Evolutionary conservation across 768 basidiomycete genomes (phyloP).

Genomic region (Leucosporidium creatinivorum): DNA sequence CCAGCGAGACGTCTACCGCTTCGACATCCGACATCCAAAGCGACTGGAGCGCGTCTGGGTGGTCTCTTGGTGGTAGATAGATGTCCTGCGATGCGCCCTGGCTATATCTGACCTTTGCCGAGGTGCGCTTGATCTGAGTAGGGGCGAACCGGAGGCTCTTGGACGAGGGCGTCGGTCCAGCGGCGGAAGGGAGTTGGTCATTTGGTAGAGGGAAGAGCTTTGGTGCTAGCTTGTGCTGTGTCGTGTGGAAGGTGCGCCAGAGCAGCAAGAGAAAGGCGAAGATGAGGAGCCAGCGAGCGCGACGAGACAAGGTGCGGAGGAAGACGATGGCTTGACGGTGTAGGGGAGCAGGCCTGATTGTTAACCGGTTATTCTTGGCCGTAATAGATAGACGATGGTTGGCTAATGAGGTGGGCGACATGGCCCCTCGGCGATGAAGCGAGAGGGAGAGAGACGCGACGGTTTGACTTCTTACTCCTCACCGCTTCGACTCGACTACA

Average conservation of each 20-base stretch:
- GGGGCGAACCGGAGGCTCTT: slow-evolving; percentile 1
- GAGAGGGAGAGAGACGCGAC: not conserved
- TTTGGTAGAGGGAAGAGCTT: not conserved
- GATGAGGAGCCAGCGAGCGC: slow-evolving; percentile 2
- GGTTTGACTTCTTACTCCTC: not conserved
- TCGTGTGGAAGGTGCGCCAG: not conserved
- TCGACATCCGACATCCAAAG: slow-evolving; percentile 3
- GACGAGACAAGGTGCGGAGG: not conserved
- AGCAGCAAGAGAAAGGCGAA: slow-evolving; percentile 1
- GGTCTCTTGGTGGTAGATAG: not conserved
- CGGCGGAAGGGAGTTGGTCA: too few species aligned
- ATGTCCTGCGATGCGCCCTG: slow-evolving; percentile 7
- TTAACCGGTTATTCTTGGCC: too few species aligned
- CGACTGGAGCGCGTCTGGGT: not conserved
- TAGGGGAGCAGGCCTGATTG: not conserved
- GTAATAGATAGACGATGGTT: not conserved
- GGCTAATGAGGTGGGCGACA: slow-evolving; percentile 5
- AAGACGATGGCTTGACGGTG: not conserved
- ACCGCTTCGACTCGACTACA: not conserved
- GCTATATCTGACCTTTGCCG: slow-evolving; percentile 6
- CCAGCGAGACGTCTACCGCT: slow-evolving; percentile 6
- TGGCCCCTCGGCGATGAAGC: not conserved
- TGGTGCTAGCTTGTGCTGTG: not conserved
- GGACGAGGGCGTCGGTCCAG: not conserved
- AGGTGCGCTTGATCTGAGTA: not conserved